These are phyloP conservation scores for Inonotus obliquus DNA, from an alignment of 1,284 basidiomycete species.

Conservation along the genomic window DNA sequence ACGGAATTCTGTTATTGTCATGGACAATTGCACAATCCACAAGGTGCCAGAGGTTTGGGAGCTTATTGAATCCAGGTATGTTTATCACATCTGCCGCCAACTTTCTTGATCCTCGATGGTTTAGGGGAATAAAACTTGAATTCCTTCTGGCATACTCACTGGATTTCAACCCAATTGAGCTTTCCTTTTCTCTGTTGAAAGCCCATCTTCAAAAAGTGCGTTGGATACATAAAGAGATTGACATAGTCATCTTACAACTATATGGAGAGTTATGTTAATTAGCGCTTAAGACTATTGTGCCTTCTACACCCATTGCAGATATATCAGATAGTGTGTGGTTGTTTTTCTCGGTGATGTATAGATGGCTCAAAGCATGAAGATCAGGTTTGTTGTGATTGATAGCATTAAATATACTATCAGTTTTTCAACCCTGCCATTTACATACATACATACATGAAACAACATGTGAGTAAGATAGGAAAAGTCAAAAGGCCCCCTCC, in stretches of 20 bases:
- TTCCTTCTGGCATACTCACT: constrained; percentile 22
- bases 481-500: neutral
- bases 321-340: neutral
- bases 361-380: too few relatives aligned
- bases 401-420: neutral
- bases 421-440: neutral
- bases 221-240: too few relatives aligned
- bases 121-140: neutral
- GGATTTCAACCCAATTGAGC: constrained; percentile 23
- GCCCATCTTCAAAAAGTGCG: too few relatives aligned
- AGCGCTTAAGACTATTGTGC: too few relatives aligned
- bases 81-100: neutral
- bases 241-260: neutral
- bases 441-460: neutral
- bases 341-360: neutral
- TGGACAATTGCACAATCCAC: constrained; percentile 34
- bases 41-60: constrained; percentile 24
- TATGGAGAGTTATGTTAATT: neutral
- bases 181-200: constrained; percentile 19
- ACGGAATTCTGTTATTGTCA: constrained; percentile 29
- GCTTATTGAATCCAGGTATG: constrained; percentile 20
- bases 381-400: too few relatives aligned
- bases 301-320: neutral
- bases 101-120: too few relatives aligned
- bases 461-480: neutral